phyloP scores from a whole-genome alignment of 2,329 filamentous ascomycete species.

The Cytospora chrysosperma region DNA sequence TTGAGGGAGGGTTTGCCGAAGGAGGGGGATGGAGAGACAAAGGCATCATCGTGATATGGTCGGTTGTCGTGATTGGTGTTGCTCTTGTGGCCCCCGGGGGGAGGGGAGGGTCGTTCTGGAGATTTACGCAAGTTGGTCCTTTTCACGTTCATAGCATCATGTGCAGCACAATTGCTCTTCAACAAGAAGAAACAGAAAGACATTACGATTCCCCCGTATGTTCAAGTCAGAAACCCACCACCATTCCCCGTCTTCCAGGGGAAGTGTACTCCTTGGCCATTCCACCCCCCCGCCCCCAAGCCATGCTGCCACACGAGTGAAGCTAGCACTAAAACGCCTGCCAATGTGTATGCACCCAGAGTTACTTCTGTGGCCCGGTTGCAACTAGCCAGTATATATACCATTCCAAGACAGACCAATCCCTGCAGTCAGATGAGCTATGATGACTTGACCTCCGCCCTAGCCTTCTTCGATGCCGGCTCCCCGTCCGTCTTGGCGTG shows the following conservation, averaged over 20 bases:
- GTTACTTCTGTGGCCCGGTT: conserved; percentile 12
- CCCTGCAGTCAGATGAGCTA: background rate
- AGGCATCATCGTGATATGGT: conserved; percentile 13
- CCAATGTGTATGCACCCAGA: conserved; percentile 16
- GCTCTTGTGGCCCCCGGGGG: too few relatives aligned
- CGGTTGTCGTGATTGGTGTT: conserved; percentile 6
- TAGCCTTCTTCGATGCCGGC: conserved; percentile 6
- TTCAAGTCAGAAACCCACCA: conserved; percentile 10
- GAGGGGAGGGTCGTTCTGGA: too few relatives aligned
- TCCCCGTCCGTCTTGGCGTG: conserved; percentile 19
- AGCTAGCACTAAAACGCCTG: conserved; percentile 19
- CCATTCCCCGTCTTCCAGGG: conserved; percentile 10
- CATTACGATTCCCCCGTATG: conserved; percentile 7
- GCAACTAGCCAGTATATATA: conserved; percentile 6
- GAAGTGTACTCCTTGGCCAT: conserved; percentile 10
- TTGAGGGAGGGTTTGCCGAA: conserved; percentile 41
- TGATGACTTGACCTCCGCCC: conserved; percentile 19
- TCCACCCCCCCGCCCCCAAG: conserved; percentile 4
- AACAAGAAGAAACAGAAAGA: background rate
- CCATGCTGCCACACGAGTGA: conserved; percentile 8
- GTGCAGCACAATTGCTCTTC: background rate
- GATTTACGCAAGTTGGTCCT: background rate
- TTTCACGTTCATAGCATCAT: background rate
- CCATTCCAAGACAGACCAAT: background rate
- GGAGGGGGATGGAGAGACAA: conserved; percentile 33